These are phyloP conservation scores for Colletotrichum chrysophilum DNA, from an alignment of 2,329 filamentous ascomycete species.

Conservation along the genomic window DNA sequence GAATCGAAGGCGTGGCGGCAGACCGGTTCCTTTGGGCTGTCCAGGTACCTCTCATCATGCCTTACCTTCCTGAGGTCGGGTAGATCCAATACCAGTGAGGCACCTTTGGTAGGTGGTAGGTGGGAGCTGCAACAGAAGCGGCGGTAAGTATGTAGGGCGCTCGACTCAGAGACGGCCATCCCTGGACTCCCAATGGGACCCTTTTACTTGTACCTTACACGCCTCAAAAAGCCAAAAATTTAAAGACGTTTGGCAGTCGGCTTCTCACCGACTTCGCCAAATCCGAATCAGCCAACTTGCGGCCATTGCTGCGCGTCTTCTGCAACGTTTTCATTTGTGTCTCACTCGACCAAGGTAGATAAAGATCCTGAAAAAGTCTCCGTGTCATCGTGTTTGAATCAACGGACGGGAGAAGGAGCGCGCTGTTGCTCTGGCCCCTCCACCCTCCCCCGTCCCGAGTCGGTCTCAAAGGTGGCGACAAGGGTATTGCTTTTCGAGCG, in stretches of 20 bases:
- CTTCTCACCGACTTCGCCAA: neutral
- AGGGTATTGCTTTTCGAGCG: conserved; percentile 5
- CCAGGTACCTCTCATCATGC: neutral
- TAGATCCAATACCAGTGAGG: neutral
- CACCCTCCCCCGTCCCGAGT: neutral
- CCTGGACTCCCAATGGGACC: neutral
- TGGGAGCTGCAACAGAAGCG: neutral
- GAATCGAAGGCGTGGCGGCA: neutral
- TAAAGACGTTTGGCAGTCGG: neutral
- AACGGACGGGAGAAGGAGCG: neutral
- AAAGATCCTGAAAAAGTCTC: neutral
- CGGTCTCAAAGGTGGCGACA: conserved; percentile 15
- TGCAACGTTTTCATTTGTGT: neutral
- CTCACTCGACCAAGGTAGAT: neutral
- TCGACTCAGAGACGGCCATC: neutral
- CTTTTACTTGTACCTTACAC: neutral
- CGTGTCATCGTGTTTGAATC: neutral
- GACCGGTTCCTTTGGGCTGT: neutral
- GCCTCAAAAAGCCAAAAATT: neutral
- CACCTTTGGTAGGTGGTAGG: neutral
- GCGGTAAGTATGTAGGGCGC: neutral
- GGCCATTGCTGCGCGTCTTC: neutral
- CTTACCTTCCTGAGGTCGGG: neutral
- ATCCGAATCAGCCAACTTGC: neutral
- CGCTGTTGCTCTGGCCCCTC: neutral